Evolutionary conservation across 176 grass and related monocot genomes (phyloP).

Genomic region (Lolium perenne): DNA sequence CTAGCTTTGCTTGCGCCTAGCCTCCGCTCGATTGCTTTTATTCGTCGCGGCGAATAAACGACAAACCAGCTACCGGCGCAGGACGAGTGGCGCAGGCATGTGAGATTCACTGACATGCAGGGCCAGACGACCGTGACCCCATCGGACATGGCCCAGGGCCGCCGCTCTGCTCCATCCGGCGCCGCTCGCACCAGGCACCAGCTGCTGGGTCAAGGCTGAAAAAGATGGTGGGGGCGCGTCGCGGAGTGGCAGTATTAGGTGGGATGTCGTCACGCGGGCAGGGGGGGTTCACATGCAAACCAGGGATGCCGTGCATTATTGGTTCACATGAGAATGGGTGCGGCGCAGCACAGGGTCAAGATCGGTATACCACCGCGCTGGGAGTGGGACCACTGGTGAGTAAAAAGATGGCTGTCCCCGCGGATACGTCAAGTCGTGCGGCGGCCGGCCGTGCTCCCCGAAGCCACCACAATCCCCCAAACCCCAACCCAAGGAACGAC

Average conservation of each 20-base stretch:
- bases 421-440: slow-evolving; percentile 47
- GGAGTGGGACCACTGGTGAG: neutral
- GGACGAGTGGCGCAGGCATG: slow-evolving; percentile 1
- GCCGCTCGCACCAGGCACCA: neutral
- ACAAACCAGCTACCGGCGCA: neutral
- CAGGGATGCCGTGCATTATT: neutral
- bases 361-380: neutral
- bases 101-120: neutral
- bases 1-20: too few relatives aligned
- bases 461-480: neutral
- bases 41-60: slow-evolving; percentile 41
- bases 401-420: neutral
- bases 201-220: too few relatives aligned
- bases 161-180: slow-evolving; percentile 25
- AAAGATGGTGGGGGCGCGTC: neutral
- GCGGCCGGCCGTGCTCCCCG: slow-evolving; percentile 34
- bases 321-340: neutral
- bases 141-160: neutral
- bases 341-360: neutral
- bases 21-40: neutral
- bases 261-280: slow-evolving; percentile 37
- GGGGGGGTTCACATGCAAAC: neutral
- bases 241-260: neutral
- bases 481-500: slow-evolving; percentile 16
- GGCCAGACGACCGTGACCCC: neutral